Base-by-base conservation (phyloP, 192 early-diverging fungal species). In the Coemansia sp. region DNA sequence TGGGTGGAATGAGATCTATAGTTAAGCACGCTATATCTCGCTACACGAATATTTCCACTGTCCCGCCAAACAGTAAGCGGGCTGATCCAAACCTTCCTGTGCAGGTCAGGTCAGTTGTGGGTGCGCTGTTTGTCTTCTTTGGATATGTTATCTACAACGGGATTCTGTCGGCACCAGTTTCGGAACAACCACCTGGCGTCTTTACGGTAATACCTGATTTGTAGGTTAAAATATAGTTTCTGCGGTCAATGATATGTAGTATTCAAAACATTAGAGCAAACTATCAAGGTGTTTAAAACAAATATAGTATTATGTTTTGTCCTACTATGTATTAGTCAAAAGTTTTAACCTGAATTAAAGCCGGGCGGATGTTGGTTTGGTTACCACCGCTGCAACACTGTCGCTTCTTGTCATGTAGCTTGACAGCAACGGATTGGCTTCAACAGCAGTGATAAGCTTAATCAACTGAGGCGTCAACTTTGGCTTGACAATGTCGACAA, bases 141-240 rank as follows among this genome's bases (percentile, higher is more conserved):
- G 76, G 67, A 17, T 79, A 79, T 32, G 29, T 73, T 38, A 66
- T 79, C 6, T 73, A 73, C 39, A 73, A 79, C 43, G 72, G 64
- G 19, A 64, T 70, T 21, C 43, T 73, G 22, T 67, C 70, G 5
- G 22, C 57, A 2, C 63, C 76, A 1, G 45, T 29, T 27, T 25
- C 47, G 4, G 50, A 43, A 22, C 12, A 27, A n/a, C 2, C 10
- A 12, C 52, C 32, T 35, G 32, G 32, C 7, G 32, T 35, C 0
- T 35, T 35, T 35, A 9, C 32, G 32, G 32, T 35, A 8, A 35
- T 35, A 35, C 32, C 32, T 35, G 32, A 35, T 35, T 35, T 35
- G 32, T 35, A 35, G 32, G 32, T 8, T 35, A 35, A 35, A 21
- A 21, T 21, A 8, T 35, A 35, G 32, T 35, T 35, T 35, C 32